Evolutionary conservation across 148 eudicot genomes (phyloP).

Genomic region (Rhododendron vialii): DNA sequence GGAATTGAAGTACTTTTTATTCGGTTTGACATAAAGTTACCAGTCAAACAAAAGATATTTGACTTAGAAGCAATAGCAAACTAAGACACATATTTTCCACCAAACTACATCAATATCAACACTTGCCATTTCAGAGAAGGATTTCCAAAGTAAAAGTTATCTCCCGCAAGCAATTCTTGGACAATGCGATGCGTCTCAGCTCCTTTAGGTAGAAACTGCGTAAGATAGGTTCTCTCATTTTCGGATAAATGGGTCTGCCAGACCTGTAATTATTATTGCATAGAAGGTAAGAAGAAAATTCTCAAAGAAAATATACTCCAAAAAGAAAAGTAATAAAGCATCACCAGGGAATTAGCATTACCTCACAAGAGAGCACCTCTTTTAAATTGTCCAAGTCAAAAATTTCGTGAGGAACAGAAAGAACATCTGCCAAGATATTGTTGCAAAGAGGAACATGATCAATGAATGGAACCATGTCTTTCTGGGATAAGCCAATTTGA

Average conservation of each 20-base stretch:
- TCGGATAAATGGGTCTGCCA: constrained; percentile 73
- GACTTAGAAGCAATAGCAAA: background rate
- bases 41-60: background rate
- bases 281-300: background rate
- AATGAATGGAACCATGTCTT: constrained; percentile 51
- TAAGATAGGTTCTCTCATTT: constrained; percentile 55
- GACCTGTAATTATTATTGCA: constrained; percentile 40
- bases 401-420: constrained; percentile 57
- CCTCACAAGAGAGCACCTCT: constrained; percentile 73
- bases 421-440: constrained; percentile 59
- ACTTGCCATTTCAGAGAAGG: constrained; percentile 70
- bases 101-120: background rate
- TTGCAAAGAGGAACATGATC: constrained; percentile 30
- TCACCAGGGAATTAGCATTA: constrained; percentile 17
- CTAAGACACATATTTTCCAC: background rate
- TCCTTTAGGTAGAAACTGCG: constrained; percentile 70
- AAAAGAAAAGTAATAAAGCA: background rate
- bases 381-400: constrained; percentile 57
- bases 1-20: background rate
- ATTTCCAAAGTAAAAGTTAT: constrained; percentile 75
- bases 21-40: background rate
- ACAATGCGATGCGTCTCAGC: constrained; percentile 43
- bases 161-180: constrained; percentile 58
- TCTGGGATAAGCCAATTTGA: constrained; percentile 63
- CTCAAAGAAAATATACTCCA: background rate